Conservation (phyloP, 148 eudicot genomes). For the Arbutus unedo region DNA sequence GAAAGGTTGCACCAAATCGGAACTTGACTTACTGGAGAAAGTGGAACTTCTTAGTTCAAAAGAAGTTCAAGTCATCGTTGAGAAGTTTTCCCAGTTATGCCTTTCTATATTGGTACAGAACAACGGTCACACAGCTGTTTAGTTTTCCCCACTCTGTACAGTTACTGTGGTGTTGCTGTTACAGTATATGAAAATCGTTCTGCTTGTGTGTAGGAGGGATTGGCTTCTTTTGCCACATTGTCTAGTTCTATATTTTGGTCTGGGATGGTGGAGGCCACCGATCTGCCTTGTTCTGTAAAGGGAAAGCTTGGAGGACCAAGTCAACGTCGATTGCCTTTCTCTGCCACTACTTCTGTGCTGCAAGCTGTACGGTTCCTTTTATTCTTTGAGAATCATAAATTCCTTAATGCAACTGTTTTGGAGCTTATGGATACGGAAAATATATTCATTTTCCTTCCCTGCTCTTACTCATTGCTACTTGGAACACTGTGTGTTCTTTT, state of each 20-base stretch:
- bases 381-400: constrained; percentile 5
- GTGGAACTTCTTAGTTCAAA: constrained; percentile 23
- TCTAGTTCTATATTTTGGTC: constrained; percentile 74
- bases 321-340: constrained; percentile 71
- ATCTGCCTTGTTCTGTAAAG: constrained; percentile 63
- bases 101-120: constrained; percentile 57
- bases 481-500: background rate
- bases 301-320: constrained; percentile 97
- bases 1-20: constrained; percentile 26
- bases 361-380: constrained; percentile 64
- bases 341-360: constrained; percentile 58
- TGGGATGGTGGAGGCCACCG: constrained; percentile 33
- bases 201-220: constrained; percentile 52
- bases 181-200: constrained; percentile 4
- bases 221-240: constrained; percentile 55
- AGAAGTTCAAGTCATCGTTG: constrained; percentile 29
- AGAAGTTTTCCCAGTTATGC: constrained; percentile 44
- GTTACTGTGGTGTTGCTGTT: constrained; percentile 2
- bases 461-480: constrained; percentile 6
- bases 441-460: background rate
- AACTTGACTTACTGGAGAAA: constrained; percentile 21
- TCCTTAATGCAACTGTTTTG: background rate
- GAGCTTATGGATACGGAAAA: background rate
- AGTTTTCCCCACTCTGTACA: background rate
- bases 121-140: background rate